Percentiles rank a stretch among this genome's conserved stretches.
Evolutionary conservation across 164 flowering plant genomes (phyloP).

Genomic region (Aristolochia fimbriata): DNA sequence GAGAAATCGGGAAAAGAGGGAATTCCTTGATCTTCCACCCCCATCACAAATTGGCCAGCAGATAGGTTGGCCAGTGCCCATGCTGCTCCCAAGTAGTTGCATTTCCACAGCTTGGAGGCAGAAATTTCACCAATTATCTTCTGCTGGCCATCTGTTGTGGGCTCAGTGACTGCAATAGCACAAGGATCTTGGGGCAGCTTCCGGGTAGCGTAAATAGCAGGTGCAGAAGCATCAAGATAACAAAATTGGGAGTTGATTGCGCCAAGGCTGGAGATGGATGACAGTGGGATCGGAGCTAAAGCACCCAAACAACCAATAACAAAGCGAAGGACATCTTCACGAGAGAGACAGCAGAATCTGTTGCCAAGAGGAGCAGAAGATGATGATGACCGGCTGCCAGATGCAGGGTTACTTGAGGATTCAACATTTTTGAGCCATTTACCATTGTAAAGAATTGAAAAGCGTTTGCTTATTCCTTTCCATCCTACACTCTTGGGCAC

Average conservation of each 20-base stretch:
- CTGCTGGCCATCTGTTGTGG: slow-evolving; percentile 29
- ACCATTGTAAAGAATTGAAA: slow-evolving; percentile 83
- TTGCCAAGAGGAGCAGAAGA: slow-evolving; percentile 33
- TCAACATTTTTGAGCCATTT: slow-evolving; percentile 85
- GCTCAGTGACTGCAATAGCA: slow-evolving; percentile 81
- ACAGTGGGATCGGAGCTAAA: slow-evolving; percentile 83
- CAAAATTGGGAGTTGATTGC: slow-evolving; percentile 46
- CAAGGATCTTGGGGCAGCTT: slow-evolving; percentile 55
- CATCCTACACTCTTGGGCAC: slow-evolving; percentile 69
- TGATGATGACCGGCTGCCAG: slow-evolving; percentile 26
- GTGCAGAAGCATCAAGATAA: slow-evolving; percentile 52
- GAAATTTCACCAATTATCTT: slow-evolving; percentile 93
- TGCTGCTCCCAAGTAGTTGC: slow-evolving; percentile 82
- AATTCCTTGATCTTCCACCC: slow-evolving; percentile 54
- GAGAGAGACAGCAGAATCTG: slow-evolving; percentile 78
- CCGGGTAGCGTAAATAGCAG: slow-evolving; percentile 45
- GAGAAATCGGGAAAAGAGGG: slow-evolving; percentile 30
- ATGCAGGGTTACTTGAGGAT: slow-evolving; percentile 23
- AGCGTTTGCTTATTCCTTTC: slow-evolving; percentile 93
- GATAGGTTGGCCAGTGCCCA: slow-evolving; percentile 93
- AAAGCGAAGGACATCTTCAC: slow-evolving; percentile 89
- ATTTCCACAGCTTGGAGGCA: slow-evolving; percentile 78
- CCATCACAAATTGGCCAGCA: slow-evolving; percentile 96
- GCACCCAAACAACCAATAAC: slow-evolving; percentile 93
- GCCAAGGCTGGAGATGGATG: slow-evolving; percentile 69